Base-by-base conservation (phyloP, 768 basidiomycete genomes). In the Leccinellum luteum region DNA sequence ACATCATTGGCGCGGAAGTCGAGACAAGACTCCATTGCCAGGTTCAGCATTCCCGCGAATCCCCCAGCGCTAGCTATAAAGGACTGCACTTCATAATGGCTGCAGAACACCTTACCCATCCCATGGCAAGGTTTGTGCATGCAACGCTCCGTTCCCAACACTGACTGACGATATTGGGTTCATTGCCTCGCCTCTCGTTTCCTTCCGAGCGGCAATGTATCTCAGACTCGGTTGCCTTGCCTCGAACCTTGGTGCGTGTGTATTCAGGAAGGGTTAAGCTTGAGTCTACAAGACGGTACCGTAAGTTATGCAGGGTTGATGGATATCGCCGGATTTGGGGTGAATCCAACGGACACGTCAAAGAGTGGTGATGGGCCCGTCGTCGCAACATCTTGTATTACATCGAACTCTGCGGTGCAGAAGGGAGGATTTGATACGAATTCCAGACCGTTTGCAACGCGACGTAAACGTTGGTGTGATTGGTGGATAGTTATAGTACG, bases 31-130 rank as follows among this genome's bases (percentile, higher is more conserved):
- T 45, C 35, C 47, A 38, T 30, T 32, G n/a, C 19, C 25, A 43
- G 23, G 10, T 38, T 23, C 19, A 17, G 44, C 49, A 49, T 53
- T 51, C 60, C 50, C 3, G n/a, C 47, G 10, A 17, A 14, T 28
- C 14, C 41, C 73, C 17, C 75, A 71, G n/a, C n/a, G n/a, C n/a
- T n/a, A n/a, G 47, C 82, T 64, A 68, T 71, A 65, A 70, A 19
- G 75, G 69, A 1, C 52, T 70, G 3, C 76, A 77, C 64, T 77
- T 79, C 48, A 86, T 88, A 48, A 63, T 70, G 1, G 67, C 73
- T 52, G 84, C 87, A 61, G 84, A 87, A 62, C 84, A 85, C 64
- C 79, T 83, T 57, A 81, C 80, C 60, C 82, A 82, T 62, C 76
- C 84, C 2, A 80, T 82, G 58, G 82, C 79, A 57, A n/a, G 61